These are phyloP conservation scores for Eucalyptus coolabah DNA, from an alignment of 345 rosid genomes.

Conservation along the genomic window DNA sequence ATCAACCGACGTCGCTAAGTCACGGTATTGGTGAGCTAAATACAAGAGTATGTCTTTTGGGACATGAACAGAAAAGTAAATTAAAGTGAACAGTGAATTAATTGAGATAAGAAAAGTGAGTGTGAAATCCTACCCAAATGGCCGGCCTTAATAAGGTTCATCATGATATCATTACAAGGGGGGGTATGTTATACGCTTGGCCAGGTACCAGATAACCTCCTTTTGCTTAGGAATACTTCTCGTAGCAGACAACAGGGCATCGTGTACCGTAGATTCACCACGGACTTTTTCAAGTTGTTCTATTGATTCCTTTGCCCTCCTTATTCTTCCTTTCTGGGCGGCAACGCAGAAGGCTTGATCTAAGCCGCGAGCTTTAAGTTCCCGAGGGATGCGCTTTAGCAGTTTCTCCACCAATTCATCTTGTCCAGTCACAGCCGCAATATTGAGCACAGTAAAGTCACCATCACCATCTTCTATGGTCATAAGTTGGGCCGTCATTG, in stretches of 20 bases:
- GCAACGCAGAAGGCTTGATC: neutral
- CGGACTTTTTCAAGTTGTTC: neutral
- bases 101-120: neutral
- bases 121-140: neutral
- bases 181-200: neutral
- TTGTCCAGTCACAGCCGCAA: neutral
- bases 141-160: neutral
- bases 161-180: neutral
- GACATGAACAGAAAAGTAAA: neutral
- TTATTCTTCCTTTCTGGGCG: neutral
- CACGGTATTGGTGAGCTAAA: neutral
- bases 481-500: accelerated
- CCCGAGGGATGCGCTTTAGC: neutral
- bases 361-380: neutral
- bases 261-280: neutral
- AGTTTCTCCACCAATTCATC: neutral
- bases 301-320: neutral
- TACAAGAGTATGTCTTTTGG: neutral
- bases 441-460: neutral
- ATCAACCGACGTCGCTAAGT: neutral
- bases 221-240: neutral
- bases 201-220: neutral
- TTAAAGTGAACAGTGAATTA: neutral
- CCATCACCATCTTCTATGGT: accelerated
- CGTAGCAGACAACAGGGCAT: neutral